Base-by-base conservation (phyloP, 768 basidiomycete genomes). In the Phallus indusiatus region DNA sequence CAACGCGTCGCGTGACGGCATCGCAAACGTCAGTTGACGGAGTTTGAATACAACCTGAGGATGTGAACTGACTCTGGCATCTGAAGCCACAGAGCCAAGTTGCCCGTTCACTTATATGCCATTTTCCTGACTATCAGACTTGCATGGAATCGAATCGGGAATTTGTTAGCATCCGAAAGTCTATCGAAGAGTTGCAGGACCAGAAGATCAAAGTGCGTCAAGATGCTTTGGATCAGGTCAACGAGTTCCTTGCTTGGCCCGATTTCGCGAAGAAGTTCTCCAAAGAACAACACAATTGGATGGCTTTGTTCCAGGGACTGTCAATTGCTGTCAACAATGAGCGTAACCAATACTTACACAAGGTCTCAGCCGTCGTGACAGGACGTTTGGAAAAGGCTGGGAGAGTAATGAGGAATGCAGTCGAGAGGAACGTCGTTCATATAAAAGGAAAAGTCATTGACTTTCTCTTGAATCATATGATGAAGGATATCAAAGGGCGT, bases 331-430 rank as follows among this genome's bases (percentile, higher is more conserved):
- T 94, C 50, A 66, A 73, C 20, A 74, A 69, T 56, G 94, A 96
- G 73, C 85, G 79, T 67, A 71, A 62, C 16, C 75, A 75, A 10
- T 74, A 60, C 20, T 65, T 74, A 28, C 73, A 75, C 71, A 76
- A 72, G 28, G 73, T 68, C 34, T 75, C 76, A 60, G 68, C 78
- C 20, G 76, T 80, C 37, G 79, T 82, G 5, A 68, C 76, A 54
- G 77, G 81, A 49, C 79, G 88, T 57, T 78, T 96, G 11, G 74
- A 76, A 5, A 85, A 89, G 12, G 80, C 82, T 0, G 84, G 88
- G 9, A 76, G 78, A 5, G 73, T 79, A 1, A 75, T 96, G 20
- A 82, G 93, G 33, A 86, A 82, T 83, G 73, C 94, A 56, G 81
- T 82, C 35, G 86, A 90, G 66, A 75, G 78, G 55, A 80, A 80